These are phyloP conservation scores for Trametes polyzona DNA, from an alignment of 1,284 basidiomycete genomes.

Conservation along the genomic window DNA sequence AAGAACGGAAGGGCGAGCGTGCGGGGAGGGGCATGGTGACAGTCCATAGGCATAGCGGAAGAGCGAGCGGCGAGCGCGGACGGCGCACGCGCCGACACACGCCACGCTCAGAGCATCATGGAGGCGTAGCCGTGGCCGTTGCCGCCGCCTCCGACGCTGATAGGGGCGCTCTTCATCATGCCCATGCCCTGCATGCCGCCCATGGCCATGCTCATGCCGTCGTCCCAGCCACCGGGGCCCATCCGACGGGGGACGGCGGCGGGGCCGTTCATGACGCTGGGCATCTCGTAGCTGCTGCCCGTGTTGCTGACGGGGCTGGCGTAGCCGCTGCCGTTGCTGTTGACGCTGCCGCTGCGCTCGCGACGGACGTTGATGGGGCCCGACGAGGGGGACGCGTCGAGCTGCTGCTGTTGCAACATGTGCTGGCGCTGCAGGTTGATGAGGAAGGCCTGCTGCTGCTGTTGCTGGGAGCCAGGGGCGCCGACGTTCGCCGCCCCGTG, in stretches of 20 bases:
- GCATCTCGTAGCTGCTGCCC: slow-evolving; percentile 43
- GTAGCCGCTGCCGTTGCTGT: slow-evolving; percentile 41
- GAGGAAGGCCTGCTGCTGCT: slow-evolving; percentile 36
- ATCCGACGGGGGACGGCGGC: slow-evolving; percentile 32
- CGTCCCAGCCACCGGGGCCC: slow-evolving; percentile 36
- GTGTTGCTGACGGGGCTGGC: slow-evolving; percentile 36
- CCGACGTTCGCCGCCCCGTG: slow-evolving; percentile 31
- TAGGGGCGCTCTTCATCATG: slow-evolving; percentile 41
- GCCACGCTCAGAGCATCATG: slow-evolving; percentile 42
- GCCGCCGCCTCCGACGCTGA: slow-evolving; percentile 43
- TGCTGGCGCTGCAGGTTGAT: slow-evolving; percentile 41
- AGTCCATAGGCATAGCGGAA: slow-evolving; percentile 13
- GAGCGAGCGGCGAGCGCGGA: not conserved
- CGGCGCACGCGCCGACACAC: too few relatives aligned
- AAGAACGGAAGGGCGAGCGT: not conserved
- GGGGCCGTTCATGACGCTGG: slow-evolving; percentile 32
- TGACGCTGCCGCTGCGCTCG: slow-evolving; percentile 46
- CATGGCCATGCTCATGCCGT: slow-evolving; percentile 32
- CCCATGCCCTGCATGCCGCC: slow-evolving; percentile 33
- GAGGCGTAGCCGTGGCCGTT: slow-evolving; percentile 44
- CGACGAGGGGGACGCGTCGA: slow-evolving; percentile 46
- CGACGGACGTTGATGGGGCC: slow-evolving; percentile 34
- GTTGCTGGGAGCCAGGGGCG: slow-evolving; percentile 29
- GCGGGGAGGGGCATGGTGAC: not conserved
- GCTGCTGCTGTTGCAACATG: slow-evolving; percentile 34